phyloP scores from a whole-genome alignment of 208 protist species.

The Trypanosomatidae sp. region DNA sequence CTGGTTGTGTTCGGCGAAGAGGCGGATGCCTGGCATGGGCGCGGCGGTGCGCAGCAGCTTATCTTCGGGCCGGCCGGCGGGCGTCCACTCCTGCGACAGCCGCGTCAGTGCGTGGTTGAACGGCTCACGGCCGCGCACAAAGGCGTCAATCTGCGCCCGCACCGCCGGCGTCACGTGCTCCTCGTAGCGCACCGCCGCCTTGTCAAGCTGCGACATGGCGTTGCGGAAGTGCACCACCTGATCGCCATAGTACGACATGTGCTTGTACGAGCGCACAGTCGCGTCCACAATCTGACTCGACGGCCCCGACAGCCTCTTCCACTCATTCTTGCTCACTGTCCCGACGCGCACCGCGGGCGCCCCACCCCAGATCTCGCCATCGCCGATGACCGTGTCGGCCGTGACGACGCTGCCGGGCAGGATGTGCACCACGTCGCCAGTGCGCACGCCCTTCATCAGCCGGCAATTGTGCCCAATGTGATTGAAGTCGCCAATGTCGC shows the following conservation, averaged over 20 bases:
- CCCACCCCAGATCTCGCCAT: slow-evolving; percentile 80
- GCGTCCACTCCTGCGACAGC: slow-evolving; percentile 75
- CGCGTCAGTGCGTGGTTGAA: slow-evolving; percentile 80
- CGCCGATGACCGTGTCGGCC: slow-evolving; percentile 64
- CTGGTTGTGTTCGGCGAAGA: slow-evolving; percentile 77
- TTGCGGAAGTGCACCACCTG: slow-evolving; percentile 71
- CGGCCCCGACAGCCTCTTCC: slow-evolving; percentile 70
- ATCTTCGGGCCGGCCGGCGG: slow-evolving; percentile 70
- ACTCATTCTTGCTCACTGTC: slow-evolving; percentile 82
- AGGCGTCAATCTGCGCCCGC: slow-evolving; percentile 63
- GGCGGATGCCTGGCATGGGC: slow-evolving; percentile 57
- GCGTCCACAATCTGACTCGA: slow-evolving; percentile 61
- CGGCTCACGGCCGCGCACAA: slow-evolving; percentile 70
- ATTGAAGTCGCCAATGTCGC: slow-evolving; percentile 80
- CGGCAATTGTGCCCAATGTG: slow-evolving; percentile 80
- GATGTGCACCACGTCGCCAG: slow-evolving; percentile 82
- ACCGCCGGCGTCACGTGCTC: slow-evolving; percentile 48
- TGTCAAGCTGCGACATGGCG: slow-evolving; percentile 68
- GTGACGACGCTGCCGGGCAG: slow-evolving; percentile 76
- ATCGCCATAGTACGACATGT: slow-evolving; percentile 83
- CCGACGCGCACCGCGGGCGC: slow-evolving; percentile 72
- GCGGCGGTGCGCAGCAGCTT: slow-evolving; percentile 47
- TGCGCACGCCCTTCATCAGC: slow-evolving; percentile 86
- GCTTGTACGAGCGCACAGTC: slow-evolving; percentile 60
- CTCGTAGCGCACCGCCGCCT: slow-evolving; percentile 69